phyloP scores from a whole-genome alignment of 345 rosid genomes.

The Syzygium grande region DNA sequence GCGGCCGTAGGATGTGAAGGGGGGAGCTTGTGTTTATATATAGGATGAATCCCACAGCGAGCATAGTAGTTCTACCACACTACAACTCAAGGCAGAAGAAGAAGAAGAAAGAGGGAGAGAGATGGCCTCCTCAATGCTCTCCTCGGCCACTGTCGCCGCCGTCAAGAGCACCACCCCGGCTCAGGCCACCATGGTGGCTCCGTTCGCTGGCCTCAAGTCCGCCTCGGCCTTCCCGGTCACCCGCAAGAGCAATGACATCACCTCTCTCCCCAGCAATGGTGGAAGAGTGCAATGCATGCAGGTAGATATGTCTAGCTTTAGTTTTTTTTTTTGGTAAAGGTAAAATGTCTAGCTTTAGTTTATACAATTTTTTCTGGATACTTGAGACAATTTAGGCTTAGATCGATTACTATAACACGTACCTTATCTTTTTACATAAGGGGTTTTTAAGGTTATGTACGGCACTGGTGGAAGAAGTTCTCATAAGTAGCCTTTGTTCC shows the following conservation, averaged over 20 bases:
- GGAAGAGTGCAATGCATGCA: conserved; percentile 26
- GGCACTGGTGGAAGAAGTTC: background rate
- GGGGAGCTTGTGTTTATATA: background rate
- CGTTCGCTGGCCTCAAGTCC: conserved; percentile 31
- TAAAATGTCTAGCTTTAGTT: too few species aligned
- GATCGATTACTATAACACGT: background rate
- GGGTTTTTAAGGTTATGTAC: too few species aligned
- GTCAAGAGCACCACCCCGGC: conserved; percentile 4
- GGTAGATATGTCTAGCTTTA: background rate
- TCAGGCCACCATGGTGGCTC: conserved; percentile 26
- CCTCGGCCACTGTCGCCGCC: conserved; percentile 13
- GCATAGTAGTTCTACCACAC: background rate
- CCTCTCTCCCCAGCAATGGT: conserved; percentile 27
- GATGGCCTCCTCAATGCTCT: conserved; percentile 21
- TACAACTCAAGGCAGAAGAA: background rate
- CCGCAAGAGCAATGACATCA: conserved; percentile 16
- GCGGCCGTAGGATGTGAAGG: background rate
- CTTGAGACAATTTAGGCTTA: background rate
- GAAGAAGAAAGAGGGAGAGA: background rate
- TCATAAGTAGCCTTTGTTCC: background rate
- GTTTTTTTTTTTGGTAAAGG: too few species aligned
- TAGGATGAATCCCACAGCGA: background rate
- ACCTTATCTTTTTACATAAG: background rate
- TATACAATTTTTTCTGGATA: background rate
- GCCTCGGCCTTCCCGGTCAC: conserved; percentile 19